Percentiles rank a stretch among this genome's conserved stretches.
Conservation (phyloP, 306 rosid genomes). For the Gillenia trifoliata region DNA sequence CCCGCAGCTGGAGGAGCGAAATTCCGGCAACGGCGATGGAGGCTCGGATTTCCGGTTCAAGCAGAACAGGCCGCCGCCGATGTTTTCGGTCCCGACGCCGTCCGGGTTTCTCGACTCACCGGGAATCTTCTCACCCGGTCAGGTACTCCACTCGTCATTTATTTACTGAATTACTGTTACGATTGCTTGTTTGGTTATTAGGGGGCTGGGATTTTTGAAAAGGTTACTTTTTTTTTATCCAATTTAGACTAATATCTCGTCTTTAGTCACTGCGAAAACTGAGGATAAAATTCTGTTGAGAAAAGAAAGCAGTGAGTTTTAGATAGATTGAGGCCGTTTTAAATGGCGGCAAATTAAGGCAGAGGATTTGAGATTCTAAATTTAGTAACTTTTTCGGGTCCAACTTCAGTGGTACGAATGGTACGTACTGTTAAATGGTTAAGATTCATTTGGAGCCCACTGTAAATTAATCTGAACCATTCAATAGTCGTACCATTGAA, state of each 20-base stretch:
- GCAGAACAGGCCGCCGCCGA: constrained; percentile 26
- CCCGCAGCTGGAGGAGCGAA: constrained; percentile 15
- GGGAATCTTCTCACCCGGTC: constrained; percentile 46
- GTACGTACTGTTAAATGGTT: too few relatives aligned
- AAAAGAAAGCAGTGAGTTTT: background rate
- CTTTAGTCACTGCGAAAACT: background rate
- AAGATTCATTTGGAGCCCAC: too few relatives aligned
- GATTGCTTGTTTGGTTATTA: background rate
- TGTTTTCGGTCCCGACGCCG: constrained; percentile 26
- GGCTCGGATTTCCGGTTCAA: constrained; percentile 21
- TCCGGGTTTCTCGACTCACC: constrained; percentile 37
- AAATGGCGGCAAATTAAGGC: background rate
- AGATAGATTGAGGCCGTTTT: background rate
- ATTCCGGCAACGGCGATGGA: constrained; percentile 14
- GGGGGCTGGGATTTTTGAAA: background rate
- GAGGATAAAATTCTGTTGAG: background rate
- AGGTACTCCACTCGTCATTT: constrained; percentile 32
- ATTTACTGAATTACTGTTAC: background rate
- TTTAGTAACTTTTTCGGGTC: background rate
- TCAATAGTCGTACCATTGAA: too few relatives aligned
- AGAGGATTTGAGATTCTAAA: background rate
- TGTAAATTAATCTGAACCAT: too few relatives aligned
- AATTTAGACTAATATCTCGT: background rate
- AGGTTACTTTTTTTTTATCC: background rate
- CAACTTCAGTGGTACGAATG: too few relatives aligned